phyloP scores from a whole-genome alignment of 495 filamentous ascomycete genomes.

The Lophiostoma macrostomum region DNA sequence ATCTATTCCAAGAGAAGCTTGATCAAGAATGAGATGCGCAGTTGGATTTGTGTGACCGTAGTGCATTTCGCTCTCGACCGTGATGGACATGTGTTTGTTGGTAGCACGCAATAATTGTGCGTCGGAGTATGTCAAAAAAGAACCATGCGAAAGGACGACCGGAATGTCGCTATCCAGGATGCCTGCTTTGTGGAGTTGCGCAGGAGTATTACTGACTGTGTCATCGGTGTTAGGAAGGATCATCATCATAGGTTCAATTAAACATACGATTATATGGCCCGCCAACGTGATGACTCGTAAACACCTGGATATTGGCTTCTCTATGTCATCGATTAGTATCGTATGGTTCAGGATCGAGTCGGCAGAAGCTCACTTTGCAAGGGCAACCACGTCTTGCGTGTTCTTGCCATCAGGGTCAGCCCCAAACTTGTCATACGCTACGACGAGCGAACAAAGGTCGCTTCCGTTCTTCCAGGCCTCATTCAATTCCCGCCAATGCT shows the following conservation, averaged over 20 bases:
- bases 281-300: too few species aligned
- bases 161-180: not conserved
- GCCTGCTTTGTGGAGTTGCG: not conserved
- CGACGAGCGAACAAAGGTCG: too few species aligned
- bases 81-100: conserved; percentile 48
- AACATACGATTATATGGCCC: too few species aligned
- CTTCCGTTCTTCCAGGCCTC: too few species aligned
- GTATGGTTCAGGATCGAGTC: too few species aligned
- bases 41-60: conserved; percentile 44
- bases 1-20: conserved; percentile 48
- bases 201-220: not conserved
- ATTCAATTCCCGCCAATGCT: too few species aligned
- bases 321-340: too few species aligned
- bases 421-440: too few species aligned
- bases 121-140: not conserved
- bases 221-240: not conserved
- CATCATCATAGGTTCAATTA: not conserved
- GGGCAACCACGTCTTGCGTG: too few species aligned
- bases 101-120: conserved; percentile 35
- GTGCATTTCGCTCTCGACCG: conserved; percentile 48
- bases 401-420: too few species aligned
- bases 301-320: too few species aligned
- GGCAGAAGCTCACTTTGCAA: too few species aligned
- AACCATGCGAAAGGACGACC: not conserved
- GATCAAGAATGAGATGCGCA: conserved; percentile 42